Evolutionary conservation across 1,139 yeast species (phyloP).

Genomic region (Hyphopichia buzzinii): DNA sequence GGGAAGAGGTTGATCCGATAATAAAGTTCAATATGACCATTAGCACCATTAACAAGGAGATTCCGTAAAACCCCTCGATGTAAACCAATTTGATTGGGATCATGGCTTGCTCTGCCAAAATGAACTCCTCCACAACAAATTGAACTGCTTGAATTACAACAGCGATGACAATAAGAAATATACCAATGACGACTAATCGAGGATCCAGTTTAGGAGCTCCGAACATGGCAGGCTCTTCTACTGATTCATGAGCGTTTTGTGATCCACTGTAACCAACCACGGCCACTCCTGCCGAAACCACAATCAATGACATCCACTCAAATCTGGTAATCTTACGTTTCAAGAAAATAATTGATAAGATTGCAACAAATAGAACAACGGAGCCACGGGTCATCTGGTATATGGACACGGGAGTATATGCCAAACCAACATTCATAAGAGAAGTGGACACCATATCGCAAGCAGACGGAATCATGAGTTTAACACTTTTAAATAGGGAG

Average conservation of each 20-base stretch:
- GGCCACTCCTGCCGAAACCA: conserved; percentile 67
- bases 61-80: conserved; percentile 73
- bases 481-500: conserved; percentile 23
- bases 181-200: conserved; percentile 53
- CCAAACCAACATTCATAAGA: conserved; percentile 69
- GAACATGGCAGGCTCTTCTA: conserved; percentile 16
- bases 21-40: conserved; percentile 46
- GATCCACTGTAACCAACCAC: conserved; percentile 74
- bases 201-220: too few species aligned
- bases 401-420: conserved; percentile 77
- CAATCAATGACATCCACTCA: conserved; percentile 66
- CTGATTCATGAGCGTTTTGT: conserved; percentile 13
- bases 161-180: conserved; percentile 56
- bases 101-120: conserved; percentile 52
- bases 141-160: conserved; percentile 71
- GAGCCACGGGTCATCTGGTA: conserved; percentile 87
- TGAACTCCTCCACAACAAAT: conserved; percentile 75
- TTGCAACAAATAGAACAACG: conserved; percentile 72
- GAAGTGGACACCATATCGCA: conserved; percentile 78
- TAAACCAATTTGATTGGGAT: conserved; percentile 70
- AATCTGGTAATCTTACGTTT: conserved; percentile 52
- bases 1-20: conserved; percentile 32
- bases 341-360: conserved; percentile 64
- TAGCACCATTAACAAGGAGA: conserved; percentile 39
- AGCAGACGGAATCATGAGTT: conserved; percentile 58